Base-by-base conservation (phyloP, 768 basidiomycete species). In the Botryobasidium botryosum region DNA sequence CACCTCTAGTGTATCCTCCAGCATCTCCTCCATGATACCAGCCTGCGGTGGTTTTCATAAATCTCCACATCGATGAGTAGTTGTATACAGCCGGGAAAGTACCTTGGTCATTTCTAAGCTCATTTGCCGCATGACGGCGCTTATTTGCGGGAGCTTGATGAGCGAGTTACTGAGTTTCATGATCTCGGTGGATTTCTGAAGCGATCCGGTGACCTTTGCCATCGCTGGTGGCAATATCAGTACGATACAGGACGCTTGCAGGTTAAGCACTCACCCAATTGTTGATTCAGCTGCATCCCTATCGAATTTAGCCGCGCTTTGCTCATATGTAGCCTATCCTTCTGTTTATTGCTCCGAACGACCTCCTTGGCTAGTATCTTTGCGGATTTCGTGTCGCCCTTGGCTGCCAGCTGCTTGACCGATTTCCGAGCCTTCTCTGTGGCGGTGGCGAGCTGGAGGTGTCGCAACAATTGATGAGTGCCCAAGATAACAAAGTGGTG, bases 101-200 rank as follows among this genome's bases (percentile, higher is more conserved):
- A 81, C 92, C 74, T 97, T 97, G 50, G 85, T 97, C 94, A 97
- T 96, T 62, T 99, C 94, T 80, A 91, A 87, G 54, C 82, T 87
- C 88, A 99, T 91, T 56, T 94, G 83, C 28, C 88, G 74, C 94
- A 99, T 99, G 1, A 75, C 73, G 50, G 76, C 79, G 61, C 79
- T 82, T 39, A 97, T 75, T 59, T 97, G 88, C 15, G 94, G 94
- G 13, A 99, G 69, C 55, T 78, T 90, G 52, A 97, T 67, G 38
- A 97, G 70, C 23, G 79, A 65, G 63, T 92, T 97, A n/a, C 90
- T 91, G 33, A 91, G 69, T 63, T 83, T 97, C 91, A 99, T 97
- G 50, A 97, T 96, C 60, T 97, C 91, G 1, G 92, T 90, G 5
- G 90, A 94, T 62, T 90, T 94, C 63, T 96, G 92, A 50, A 99